These are phyloP conservation scores for Umbilicus rupestris DNA, from an alignment of 164 flowering plant genomes.

Conservation along the genomic window DNA sequence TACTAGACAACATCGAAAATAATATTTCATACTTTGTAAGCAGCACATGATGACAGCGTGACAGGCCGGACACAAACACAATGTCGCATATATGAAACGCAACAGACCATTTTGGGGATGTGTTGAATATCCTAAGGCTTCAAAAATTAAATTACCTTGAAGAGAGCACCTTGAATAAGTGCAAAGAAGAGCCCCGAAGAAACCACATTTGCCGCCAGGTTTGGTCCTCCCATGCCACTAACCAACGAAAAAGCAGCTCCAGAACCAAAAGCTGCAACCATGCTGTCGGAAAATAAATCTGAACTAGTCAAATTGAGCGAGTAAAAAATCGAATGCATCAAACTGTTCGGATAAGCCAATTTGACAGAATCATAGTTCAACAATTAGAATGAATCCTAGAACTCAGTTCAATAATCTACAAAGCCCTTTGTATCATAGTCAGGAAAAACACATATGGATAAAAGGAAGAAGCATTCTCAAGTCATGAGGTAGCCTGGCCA, in stretches of 20 bases:
- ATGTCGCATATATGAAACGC: not conserved
- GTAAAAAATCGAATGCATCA: not conserved
- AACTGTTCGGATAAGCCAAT: not conserved
- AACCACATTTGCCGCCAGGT: constrained; percentile 51
- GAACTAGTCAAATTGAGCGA: not conserved
- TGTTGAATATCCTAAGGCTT: not conserved
- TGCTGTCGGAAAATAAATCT: constrained; percentile 39
- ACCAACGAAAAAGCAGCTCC: constrained; percentile 86
- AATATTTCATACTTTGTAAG: too few relatives aligned
- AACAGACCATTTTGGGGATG: too few relatives aligned
- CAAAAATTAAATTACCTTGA: constrained; percentile 42
- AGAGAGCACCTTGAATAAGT: constrained; percentile 80
- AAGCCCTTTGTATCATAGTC: not conserved
- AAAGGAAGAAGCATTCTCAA: not conserved
- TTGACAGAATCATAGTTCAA: not conserved
- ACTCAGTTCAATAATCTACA: not conserved
- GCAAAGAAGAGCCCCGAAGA: constrained; percentile 87
- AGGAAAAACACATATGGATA: not conserved
- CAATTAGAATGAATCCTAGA: not conserved
- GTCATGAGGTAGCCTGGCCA: not conserved
- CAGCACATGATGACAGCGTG: not conserved
- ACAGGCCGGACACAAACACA: not conserved
- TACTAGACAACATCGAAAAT: too few relatives aligned
- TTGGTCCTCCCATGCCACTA: constrained; percentile 90
- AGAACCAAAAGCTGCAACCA: constrained; percentile 98